A percentile compares a stretch with the other conserved stretches of the same genome.
Conservation (phyloP, 2,329 filamentous ascomycete species). For the Talaromyces sp. region DNA sequence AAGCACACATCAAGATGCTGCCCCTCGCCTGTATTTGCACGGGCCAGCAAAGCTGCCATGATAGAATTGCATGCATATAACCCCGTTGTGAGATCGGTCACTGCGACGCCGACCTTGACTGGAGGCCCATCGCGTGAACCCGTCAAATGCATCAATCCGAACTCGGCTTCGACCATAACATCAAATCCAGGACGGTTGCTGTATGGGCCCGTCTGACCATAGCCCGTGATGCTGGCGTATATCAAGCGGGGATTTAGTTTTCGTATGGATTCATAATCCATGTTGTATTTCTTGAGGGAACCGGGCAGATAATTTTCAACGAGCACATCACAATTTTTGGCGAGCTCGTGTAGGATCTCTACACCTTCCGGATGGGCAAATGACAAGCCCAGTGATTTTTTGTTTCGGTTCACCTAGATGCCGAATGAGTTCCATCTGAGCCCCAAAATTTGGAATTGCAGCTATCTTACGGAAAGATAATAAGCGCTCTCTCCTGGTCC, state of each 20-base stretch:
- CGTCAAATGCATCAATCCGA: constrained; percentile 98
- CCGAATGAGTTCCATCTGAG: not conserved
- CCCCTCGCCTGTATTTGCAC: constrained; percentile 70
- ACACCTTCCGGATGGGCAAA: constrained; percentile 84
- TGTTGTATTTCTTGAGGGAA: constrained; percentile 79
- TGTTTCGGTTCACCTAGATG: constrained; percentile 85
- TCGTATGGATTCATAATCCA: constrained; percentile 80
- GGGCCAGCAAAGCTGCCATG: constrained; percentile 80
- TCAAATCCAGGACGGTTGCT: constrained; percentile 87
- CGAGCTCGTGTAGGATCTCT: constrained; percentile 80
- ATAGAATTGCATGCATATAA: constrained; percentile 93
- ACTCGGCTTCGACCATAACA: constrained; percentile 98
- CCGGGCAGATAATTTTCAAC: constrained; percentile 97
- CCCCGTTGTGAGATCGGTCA: constrained; percentile 92
- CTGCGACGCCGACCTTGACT: constrained; percentile 97
- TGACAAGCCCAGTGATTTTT: constrained; percentile 87
- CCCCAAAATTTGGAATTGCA: not conserved
- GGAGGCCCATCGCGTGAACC: constrained; percentile 82
- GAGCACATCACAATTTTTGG: constrained; percentile 80
- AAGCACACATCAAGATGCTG: constrained; percentile 91
- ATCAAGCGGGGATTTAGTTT: constrained; percentile 82
- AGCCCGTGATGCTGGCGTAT: constrained; percentile 95
- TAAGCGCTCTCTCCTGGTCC: constrained; percentile 90
- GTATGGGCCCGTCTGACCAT: constrained; percentile 93
- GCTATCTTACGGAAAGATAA: constrained; percentile 70